Percentiles rank a stretch among this genome's conserved stretches.
Conservation (phyloP, 805 yeast species). For the Dipodascopsis uninucleata region DNA sequence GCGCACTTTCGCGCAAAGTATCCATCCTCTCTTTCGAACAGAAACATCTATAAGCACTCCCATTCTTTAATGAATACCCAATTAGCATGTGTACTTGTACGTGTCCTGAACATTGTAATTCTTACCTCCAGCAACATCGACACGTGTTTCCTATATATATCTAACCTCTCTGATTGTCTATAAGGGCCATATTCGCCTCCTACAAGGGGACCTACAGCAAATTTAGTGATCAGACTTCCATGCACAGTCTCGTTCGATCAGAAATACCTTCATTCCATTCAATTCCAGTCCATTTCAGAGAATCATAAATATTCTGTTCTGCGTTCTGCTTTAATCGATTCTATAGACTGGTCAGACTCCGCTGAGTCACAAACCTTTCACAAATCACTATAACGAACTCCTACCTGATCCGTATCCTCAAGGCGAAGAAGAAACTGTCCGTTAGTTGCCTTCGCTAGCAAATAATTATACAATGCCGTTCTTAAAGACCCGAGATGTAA, state of each 20-base stretch:
- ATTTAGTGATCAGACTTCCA: neutral
- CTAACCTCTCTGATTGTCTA: constrained; percentile 75
- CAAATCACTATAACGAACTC: neutral
- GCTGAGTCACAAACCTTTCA: neutral
- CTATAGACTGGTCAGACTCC: neutral
- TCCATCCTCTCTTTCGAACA: constrained; percentile 78
- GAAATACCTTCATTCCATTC: constrained; percentile 62
- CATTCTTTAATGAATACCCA: constrained; percentile 35
- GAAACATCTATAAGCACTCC: constrained; percentile 80
- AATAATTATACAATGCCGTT: constrained; percentile 86
- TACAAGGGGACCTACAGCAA: constrained; percentile 48
- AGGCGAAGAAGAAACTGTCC: constrained; percentile 79
- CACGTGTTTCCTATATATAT: constrained; percentile 61
- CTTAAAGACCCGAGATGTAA: constrained; percentile 91
- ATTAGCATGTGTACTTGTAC: neutral
- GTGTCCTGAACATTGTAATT: neutral
- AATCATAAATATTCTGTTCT: constrained; percentile 70
- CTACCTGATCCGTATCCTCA: constrained; percentile 83
- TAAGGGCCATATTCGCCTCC: constrained; percentile 68
- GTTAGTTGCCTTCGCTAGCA: constrained; percentile 71
- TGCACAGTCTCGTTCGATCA: neutral
- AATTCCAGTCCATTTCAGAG: constrained; percentile 74
- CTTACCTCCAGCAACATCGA: constrained; percentile 47
- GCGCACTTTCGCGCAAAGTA: constrained; percentile 66
- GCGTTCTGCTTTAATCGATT: constrained; percentile 50